Evolutionary conservation across 257 asterid species (phyloP), one percentile per base, ranked within the genome.

Genomic region (Capsicum rhomboideum): DNA sequence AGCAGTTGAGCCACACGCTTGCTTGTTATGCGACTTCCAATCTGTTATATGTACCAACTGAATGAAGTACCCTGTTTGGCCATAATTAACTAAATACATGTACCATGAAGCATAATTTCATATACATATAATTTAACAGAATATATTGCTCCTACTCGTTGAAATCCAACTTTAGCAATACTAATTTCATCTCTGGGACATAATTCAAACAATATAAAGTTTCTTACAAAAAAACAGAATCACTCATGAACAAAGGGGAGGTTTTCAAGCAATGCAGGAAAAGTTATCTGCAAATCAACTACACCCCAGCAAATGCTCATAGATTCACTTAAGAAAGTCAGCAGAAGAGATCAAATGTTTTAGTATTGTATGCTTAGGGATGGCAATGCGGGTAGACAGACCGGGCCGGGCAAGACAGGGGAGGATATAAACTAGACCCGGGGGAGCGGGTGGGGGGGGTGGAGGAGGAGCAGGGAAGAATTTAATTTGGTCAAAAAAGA

Each of bases 11-110:
- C 87, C 82, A 96, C 89, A 49, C 97, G 94, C 83, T 91, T 91
- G 83, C 99, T 97, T 31, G 97, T 95, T 86, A 94, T 89, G 85
- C 98, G 94, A 82, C 99, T 93, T 85, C 99, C 99, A 83, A 96
- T 89, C 99, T 96, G 94, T 85, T 82, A 82, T 18, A 82, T 50
- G 83, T 21, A 28, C 75, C 42, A 71, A 26, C 79, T 55, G 67
- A 55, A 49, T 50, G 5, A 82, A 82, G 59, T 23, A 4, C 78
- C 66, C 8, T 75, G 58, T 49, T 4, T 75, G 44, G 44, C 81
- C n/a, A 50, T 26, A 52, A 75, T 17, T 75, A 26, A 75, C 18
- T 4, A 75, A 49, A 50, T 52, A 28, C 63, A 50, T 50, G 63
- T 49, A 75, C 61, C 63, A 50, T 75, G 63, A 49, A 75, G 81